These are phyloP conservation scores for Kluyveromyces marxianus DNA, from an alignment of 1,139 yeast species.

Conservation along the genomic window DNA sequence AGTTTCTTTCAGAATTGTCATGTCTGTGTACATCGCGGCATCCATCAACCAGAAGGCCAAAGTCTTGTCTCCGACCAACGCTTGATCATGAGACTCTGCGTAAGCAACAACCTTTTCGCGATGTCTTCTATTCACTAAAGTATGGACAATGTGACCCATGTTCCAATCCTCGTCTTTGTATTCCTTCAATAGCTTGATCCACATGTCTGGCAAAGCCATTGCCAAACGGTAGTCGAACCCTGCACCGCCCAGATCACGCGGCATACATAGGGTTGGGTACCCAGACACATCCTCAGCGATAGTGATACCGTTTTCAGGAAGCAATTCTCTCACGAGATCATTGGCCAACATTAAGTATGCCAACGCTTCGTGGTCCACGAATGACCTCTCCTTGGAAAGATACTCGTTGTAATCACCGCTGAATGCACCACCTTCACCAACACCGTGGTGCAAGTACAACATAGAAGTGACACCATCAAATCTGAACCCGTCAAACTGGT, in stretches of 20 bases:
- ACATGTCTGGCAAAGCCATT: conserved; percentile 98
- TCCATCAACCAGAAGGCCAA: conserved; percentile 98
- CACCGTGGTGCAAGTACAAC: conserved; percentile 89
- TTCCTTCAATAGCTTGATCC: conserved; percentile 91
- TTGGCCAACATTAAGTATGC: conserved; percentile 85
- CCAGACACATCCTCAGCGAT: conserved; percentile 98
- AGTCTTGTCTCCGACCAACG: conserved; percentile 94
- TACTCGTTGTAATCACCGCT: conserved; percentile 93
- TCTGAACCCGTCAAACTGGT: conserved; percentile 87
- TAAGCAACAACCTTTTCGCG: conserved; percentile 87
- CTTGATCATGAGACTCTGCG: conserved; percentile 96
- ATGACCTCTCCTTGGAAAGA: conserved; percentile 56
- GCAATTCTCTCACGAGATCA: conserved; percentile 53
- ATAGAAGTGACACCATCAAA: conserved; percentile 96
- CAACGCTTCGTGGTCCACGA: conserved; percentile 82
- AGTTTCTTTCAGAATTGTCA: conserved; percentile 68
- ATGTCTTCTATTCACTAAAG: conserved; percentile 82
- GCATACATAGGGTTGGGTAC: conserved; percentile 87
- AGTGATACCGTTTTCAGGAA: conserved; percentile 52
- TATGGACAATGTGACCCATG: conserved; percentile 67
- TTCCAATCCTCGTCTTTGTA: conserved; percentile 87
- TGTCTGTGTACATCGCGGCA: conserved; percentile 94
- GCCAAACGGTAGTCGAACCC: conserved; percentile 92
- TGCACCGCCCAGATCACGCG: conserved; percentile 69
- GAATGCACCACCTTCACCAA: conserved; percentile 73